A percentile compares a stretch with the other conserved stretches of the same genome.
Evolutionary conservation across 768 basidiomycete species (phyloP).

Genomic region (Psilocybe subaeruginosa): DNA sequence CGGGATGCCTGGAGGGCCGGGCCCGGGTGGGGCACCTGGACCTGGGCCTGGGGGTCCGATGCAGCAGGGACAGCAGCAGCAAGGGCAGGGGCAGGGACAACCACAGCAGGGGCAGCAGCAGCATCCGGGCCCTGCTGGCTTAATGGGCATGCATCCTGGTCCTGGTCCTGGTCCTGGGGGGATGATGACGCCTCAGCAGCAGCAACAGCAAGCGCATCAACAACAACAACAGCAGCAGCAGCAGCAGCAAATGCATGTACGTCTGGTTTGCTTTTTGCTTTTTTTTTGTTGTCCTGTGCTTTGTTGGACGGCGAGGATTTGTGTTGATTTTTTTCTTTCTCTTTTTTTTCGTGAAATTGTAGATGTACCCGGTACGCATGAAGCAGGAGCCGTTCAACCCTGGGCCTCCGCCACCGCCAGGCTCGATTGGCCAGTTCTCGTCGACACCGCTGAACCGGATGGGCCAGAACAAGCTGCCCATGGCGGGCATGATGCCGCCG

Average conservation of each 20-base stretch:
- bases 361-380: slow-evolving; percentile 8
- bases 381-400: slow-evolving; percentile 3
- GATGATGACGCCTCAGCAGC: slow-evolving; percentile 1
- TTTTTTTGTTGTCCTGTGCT: too few species aligned
- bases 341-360: background rate
- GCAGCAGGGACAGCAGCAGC: background rate
- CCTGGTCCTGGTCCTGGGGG: slow-evolving; percentile 1
- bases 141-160: slow-evolving; percentile 10
- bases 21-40: slow-evolving; percentile 7
- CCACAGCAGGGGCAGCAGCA: slow-evolving; percentile 2
- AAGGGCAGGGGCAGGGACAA: slow-evolving; percentile 7
- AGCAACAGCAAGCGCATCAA: background rate
- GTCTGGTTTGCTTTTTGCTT: background rate
- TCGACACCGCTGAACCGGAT: slow-evolving; percentile 14
- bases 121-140: background rate
- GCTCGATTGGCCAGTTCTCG: slow-evolving; percentile 2
- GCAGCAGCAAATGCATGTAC: slow-evolving; percentile 12
- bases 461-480: slow-evolving; percentile 3
- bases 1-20: slow-evolving; percentile 1
- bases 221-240: background rate
- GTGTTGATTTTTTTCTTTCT: background rate
- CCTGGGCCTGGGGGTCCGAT: background rate
- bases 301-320: too few species aligned
- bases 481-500: slow-evolving; percentile 18
- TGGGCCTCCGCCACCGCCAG: background rate